Evolutionary conservation across 305 asterid species (phyloP).

Genomic region (Lippia alba): DNA sequence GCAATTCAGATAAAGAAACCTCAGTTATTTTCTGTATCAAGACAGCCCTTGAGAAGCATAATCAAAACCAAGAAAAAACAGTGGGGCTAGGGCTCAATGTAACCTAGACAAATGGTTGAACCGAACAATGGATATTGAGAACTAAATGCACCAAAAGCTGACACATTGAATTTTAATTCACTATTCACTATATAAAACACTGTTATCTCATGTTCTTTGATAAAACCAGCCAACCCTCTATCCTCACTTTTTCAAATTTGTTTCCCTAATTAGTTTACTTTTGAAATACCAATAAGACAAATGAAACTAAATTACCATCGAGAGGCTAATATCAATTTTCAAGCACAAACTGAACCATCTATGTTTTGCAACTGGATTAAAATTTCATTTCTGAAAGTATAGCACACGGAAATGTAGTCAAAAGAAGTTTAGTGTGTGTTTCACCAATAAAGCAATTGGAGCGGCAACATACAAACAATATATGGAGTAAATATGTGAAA

Average conservation of each 20-base stretch:
- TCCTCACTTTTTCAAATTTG: no score
- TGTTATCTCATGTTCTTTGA: no score
- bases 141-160: no score
- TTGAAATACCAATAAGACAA: no score
- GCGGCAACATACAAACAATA: neutral
- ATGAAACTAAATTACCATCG: conserved; percentile 14
- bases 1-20: conserved; percentile 17
- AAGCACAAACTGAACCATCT: conserved; percentile 19
- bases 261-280: no score
- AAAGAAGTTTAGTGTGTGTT: conserved; percentile 2
- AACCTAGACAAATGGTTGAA: conserved; percentile 16
- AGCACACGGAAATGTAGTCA: conserved; percentile 22
- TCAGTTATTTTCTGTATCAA: conserved; percentile 15
- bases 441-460: neutral
- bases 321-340: conserved; percentile 9
- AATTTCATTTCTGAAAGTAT: conserved; percentile 16
- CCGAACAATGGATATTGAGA: neutral
- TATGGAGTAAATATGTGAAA: neutral
- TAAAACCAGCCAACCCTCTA: no score
- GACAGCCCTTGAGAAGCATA: neutral
- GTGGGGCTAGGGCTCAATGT: conserved; percentile 8
- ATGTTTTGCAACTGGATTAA: neutral
- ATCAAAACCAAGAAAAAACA: conserved; percentile 5
- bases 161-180: no score
- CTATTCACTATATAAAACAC: no score